Base-by-base conservation (phyloP, 2,329 filamentous ascomycete genomes). In the Phyllosticta paracitricarpa region DNA sequence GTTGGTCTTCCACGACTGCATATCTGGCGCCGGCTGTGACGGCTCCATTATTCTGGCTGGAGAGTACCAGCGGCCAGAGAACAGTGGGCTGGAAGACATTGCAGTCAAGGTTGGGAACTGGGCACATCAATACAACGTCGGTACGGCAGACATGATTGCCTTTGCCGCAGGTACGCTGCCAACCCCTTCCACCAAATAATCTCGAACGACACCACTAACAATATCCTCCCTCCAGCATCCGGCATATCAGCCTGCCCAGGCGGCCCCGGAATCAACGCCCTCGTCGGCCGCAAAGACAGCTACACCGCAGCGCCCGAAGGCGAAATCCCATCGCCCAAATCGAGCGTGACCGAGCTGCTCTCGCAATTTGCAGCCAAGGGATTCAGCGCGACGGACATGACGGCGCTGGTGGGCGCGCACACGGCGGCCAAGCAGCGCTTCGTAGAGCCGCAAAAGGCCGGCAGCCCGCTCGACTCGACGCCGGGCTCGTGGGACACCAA, bases 361-460 rank as follows among this genome's bases (percentile, higher is more conserved):
- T 64, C 71, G 3, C 72, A 81, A 7, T 84, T 83, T 68, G 62
- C 66, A 30, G 75, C 75, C 63, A 83, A 83, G 70, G 80, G 80
- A 2, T 79, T 84, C 70, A 71, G 70, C 8, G 69, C 79, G 1
- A 69, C 70, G 28, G 81, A 82, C 58, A 75, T 84, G 3, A 77
- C 80, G 2, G 81, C 82, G 1, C 76, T 84, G 1, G 66, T 84
- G 2, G 82, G 82, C 59, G 81, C 82, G 0, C 82, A 84, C 68
- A 77, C 77, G 2, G 72, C 76, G 7, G 76, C 78, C 7, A 76
- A 73, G 64, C 81, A 84, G 65, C 74, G 72, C 59, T 77, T 77
- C 63, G 75, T 78, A 59, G 75, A 81, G 64, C 62, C 71, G 0
- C 54, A 65, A 5, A 69, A 74, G n/a, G 69, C 72, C 10, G 75